Evolutionary conservation across 2,329 filamentous ascomycete species (phyloP).

Genomic region (Pseudopyrenochaeta lycopersici): DNA sequence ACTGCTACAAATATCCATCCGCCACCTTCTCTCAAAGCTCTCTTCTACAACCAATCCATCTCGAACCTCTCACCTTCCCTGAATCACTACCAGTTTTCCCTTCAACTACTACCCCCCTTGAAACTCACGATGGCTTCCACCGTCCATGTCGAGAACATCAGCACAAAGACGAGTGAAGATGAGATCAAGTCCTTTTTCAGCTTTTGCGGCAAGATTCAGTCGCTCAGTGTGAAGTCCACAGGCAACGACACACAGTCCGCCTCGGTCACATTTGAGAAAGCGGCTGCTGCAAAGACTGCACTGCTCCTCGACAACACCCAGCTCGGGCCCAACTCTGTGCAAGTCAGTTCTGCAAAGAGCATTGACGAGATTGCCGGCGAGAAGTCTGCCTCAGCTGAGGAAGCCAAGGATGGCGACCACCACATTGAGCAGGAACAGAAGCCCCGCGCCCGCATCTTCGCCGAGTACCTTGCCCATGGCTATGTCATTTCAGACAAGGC

Average conservation of each 20-base stretch:
- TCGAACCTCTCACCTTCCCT: neutral
- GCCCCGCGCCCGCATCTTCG: slow-evolving; percentile 89
- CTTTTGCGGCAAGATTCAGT: slow-evolving; percentile 92
- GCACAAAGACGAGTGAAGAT: slow-evolving; percentile 80
- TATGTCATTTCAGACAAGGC: slow-evolving; percentile 83
- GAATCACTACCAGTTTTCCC: slow-evolving; percentile 2
- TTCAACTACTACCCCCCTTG: neutral
- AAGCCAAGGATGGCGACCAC: slow-evolving; percentile 63
- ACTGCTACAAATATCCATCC: slow-evolving; percentile 19
- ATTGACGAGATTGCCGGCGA: slow-evolving; percentile 70
- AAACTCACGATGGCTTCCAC: slow-evolving; percentile 64
- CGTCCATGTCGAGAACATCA: slow-evolving; percentile 91
- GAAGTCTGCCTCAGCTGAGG: slow-evolving; percentile 64
- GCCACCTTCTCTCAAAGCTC: slow-evolving; percentile 1
- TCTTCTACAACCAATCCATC: neutral
- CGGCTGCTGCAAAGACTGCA: slow-evolving; percentile 95
- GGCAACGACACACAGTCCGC: slow-evolving; percentile 77
- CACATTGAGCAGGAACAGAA: slow-evolving; percentile 96
- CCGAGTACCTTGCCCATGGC: slow-evolving; percentile 95
- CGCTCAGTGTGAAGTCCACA: slow-evolving; percentile 75
- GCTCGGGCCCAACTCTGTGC: slow-evolving; percentile 77
- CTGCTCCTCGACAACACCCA: slow-evolving; percentile 97
- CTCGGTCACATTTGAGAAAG: slow-evolving; percentile 95
- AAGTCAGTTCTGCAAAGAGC: slow-evolving; percentile 77
- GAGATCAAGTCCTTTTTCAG: slow-evolving; percentile 97